Base-by-base conservation (phyloP, 2,329 filamentous ascomycete genomes). In the Massarina eburnea region DNA sequence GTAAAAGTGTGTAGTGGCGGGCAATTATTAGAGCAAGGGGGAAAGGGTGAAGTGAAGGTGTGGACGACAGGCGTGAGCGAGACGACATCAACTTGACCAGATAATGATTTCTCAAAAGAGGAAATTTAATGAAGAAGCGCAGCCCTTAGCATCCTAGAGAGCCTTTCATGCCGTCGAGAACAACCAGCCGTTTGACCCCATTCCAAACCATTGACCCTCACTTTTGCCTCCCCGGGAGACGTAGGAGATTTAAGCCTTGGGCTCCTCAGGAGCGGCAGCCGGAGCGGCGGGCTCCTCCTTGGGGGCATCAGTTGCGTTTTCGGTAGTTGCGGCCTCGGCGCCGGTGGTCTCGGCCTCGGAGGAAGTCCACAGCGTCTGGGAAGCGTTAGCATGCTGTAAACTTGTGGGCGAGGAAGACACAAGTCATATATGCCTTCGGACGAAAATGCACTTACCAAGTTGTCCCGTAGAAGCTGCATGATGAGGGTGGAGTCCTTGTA, bases 401-500 rank as follows among this genome's bases (percentile, higher is more conserved):
- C 9, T 1, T n/a, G 8, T 7, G 15, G 12, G 9, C n/a, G n/a
- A n/a, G 7, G 5, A 17, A 5, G 9, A 22, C 12, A n/a, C n/a
- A n/a, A n/a, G n/a, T n/a, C n/a, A 34, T 12, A 6, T 29, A 9
- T 27, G 22, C 4, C 27, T 4, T 8, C 5, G 27, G 27, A 30
- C 12, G 4, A 14, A 30, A 14, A 15, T 8, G 10, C 42, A 44
- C 74, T 55, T 67, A 95, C 90, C 73, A 96, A 74, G 84, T 96
- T 96, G 80, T 96, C 91, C 73, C 91, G 88, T 72, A 96, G 86
- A 55, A 96, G 88, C 81, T 96, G 91, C 91, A 96, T 96, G 79
- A 96, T 96, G 67, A 96, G 85, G 55, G 91, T 96, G 37, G 90
- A 95, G 80, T 96, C 91, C 85, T 95, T 95, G 88, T 96, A 96